phyloP scores from a whole-genome alignment of 139 green algal genomes.

The Astrephomene gubernaculifera region DNA sequence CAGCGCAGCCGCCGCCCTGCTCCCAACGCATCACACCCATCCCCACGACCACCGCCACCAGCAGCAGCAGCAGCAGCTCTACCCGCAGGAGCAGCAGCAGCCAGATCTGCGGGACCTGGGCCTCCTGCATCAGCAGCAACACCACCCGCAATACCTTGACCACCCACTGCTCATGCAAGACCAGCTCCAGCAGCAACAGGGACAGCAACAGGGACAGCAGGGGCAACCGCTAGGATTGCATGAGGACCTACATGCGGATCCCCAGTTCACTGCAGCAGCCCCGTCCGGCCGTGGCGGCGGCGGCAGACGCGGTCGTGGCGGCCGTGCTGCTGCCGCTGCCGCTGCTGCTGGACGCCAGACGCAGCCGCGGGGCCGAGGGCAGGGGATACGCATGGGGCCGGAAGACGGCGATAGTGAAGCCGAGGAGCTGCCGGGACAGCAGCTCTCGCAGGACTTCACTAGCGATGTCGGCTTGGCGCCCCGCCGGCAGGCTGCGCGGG shows the following conservation, averaged over 20 bases:
- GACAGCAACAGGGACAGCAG: background rate
- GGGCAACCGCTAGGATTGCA: background rate
- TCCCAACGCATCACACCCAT: no score
- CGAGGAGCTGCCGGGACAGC: no score
- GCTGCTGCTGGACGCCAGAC: no score
- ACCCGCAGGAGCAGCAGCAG: background rate
- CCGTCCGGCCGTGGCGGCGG: no score
- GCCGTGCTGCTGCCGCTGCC: background rate
- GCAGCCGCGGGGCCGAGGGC: no score
- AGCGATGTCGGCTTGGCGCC: no score
- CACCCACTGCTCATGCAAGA: background rate
- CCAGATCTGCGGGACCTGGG: background rate
- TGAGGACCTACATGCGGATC: background rate
- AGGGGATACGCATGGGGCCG: no score
- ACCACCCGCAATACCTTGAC: background rate
- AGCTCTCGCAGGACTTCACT: no score
- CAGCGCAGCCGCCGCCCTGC: no score
- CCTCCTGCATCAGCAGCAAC: background rate
- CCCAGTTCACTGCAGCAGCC: background rate
- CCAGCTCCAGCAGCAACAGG: background rate
- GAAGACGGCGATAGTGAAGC: no score
- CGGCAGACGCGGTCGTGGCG: background rate
- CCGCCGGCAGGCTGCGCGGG: no score
- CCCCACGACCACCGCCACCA: no score
- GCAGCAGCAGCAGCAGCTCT: background rate